Evolutionary conservation across 2,329 filamentous ascomycete species (phyloP).

Genomic region (Lasiodiplodia citricola): DNA sequence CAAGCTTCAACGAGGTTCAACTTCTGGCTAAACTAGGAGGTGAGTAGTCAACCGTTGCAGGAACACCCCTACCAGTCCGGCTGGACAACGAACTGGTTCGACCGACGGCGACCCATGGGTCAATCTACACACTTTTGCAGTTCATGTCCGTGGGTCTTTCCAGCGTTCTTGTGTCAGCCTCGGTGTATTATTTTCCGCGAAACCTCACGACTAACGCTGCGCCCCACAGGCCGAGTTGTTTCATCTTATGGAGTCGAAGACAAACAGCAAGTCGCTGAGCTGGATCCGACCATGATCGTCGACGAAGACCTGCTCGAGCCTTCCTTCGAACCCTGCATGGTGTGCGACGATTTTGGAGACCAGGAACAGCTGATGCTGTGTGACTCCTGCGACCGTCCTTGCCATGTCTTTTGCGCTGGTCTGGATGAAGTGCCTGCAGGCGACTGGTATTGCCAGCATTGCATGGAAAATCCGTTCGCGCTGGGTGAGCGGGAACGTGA

Average conservation of each 20-base stretch:
- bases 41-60: conserved; percentile 52
- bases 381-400: conserved; percentile 86
- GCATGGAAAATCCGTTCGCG: conserved; percentile 52
- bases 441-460: conserved; percentile 91
- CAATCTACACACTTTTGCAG: conserved; percentile 15
- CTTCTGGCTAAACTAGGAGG: conserved; percentile 81
- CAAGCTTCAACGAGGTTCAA: conserved; percentile 87
- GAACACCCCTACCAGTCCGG: conserved; percentile 2
- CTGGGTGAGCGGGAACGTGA: conserved; percentile 39
- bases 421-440: conserved; percentile 76
- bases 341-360: conserved; percentile 81
- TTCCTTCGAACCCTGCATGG: conserved; percentile 72
- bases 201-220: background rate
- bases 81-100: conserved; percentile 20
- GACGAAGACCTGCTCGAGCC: conserved; percentile 65
- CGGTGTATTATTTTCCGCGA: background rate
- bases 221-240: conserved; percentile 55
- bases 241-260: conserved; percentile 73
- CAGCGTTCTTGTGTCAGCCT: conserved; percentile 20
- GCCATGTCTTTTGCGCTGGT: conserved; percentile 90
- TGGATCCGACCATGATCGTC: conserved; percentile 79
- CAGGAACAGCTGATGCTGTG: conserved; percentile 87
- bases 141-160: conserved; percentile 26
- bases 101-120: conserved; percentile 17
- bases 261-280: conserved; percentile 87